These are phyloP conservation scores for Aspergillus persii DNA, from an alignment of 2,329 filamentous ascomycete species.

Conservation along the genomic window DNA sequence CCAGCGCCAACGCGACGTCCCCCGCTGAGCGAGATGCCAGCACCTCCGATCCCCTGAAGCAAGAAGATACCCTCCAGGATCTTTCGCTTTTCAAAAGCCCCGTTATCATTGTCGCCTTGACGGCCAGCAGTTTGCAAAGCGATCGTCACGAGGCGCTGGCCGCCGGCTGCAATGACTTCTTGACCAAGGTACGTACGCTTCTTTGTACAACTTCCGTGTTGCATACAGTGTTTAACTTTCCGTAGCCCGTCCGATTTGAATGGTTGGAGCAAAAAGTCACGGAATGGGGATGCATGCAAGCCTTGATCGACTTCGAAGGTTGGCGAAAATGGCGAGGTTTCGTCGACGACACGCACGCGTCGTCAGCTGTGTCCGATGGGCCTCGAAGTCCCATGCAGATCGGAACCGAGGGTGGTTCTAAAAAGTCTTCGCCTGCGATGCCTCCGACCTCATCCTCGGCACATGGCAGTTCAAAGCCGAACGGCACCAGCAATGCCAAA, in stretches of 20 bases:
- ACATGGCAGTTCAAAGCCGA: constrained; percentile 1
- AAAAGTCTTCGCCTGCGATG: constrained; percentile 4
- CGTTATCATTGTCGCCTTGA: constrained; percentile 95
- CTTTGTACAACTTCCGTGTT: neutral
- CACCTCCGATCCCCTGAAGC: constrained; percentile 26
- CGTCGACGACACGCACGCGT: constrained; percentile 30
- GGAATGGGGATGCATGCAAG: constrained; percentile 99
- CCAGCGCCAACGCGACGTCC: constrained; percentile 22
- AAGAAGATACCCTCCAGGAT: constrained; percentile 38
- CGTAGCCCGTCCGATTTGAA: constrained; percentile 88
- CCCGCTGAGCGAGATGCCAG: constrained; percentile 20
- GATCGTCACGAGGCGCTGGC: constrained; percentile 93
- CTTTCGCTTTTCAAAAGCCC: constrained; percentile 79
- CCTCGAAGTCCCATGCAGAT: constrained; percentile 29
- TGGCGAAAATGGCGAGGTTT: constrained; percentile 98
- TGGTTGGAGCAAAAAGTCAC: constrained; percentile 98
- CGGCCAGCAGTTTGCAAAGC: constrained; percentile 89
- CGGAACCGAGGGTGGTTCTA: constrained; percentile 11
- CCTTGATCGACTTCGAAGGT: constrained; percentile 95
- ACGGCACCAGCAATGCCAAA: constrained; percentile 2
- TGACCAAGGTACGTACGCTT: constrained; percentile 76
- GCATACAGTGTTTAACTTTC: constrained; percentile 1
- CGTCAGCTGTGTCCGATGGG: constrained; percentile 18
- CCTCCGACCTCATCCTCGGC: neutral
- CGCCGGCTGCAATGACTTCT: constrained; percentile 95